A percentile compares a stretch with the other conserved stretches of the same genome.
Conservation (phyloP, 2,329 filamentous ascomycete species). For the Hymenoscyphus scutula region DNA sequence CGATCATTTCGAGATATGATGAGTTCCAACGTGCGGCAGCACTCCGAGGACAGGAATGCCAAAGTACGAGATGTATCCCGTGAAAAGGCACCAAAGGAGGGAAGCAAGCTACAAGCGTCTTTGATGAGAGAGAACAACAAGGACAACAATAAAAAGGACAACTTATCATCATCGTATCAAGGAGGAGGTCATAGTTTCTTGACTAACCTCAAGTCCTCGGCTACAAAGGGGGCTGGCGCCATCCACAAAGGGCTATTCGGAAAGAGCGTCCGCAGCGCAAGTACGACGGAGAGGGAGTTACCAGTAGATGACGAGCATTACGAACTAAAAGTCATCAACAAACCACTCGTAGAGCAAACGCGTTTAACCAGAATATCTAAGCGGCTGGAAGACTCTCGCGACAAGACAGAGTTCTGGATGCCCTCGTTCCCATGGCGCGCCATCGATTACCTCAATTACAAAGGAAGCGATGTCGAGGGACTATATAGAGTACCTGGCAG, state of each 20-base stretch:
- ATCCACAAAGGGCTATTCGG: slow-evolving; percentile 78
- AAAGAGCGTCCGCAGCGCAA: slow-evolving; percentile 68
- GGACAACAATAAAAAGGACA: slow-evolving; percentile 40
- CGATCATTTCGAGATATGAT: slow-evolving; percentile 68
- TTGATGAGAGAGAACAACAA: slow-evolving; percentile 10
- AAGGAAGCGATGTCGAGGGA: slow-evolving; percentile 89
- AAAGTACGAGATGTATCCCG: slow-evolving; percentile 43
- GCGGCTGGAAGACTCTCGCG: slow-evolving; percentile 78
- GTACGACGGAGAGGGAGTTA: slow-evolving; percentile 64
- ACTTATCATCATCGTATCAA: slow-evolving; percentile 51
- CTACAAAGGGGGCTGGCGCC: slow-evolving; percentile 74
- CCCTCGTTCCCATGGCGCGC: slow-evolving; percentile 91
- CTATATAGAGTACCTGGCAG: slow-evolving; percentile 91
- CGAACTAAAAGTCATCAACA: slow-evolving; percentile 78
- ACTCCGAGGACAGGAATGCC: slow-evolving; percentile 66
- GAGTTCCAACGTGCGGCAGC: slow-evolving; percentile 61
- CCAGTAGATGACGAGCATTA: slow-evolving; percentile 79
- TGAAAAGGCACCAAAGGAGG: slow-evolving; percentile 38
- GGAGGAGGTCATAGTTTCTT: slow-evolving; percentile 65
- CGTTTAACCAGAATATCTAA: slow-evolving; percentile 90
- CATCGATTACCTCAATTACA: slow-evolving; percentile 95
- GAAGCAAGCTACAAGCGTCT: slow-evolving; percentile 40
- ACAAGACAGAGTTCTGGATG: slow-evolving; percentile 99
- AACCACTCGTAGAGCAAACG: slow-evolving; percentile 83
- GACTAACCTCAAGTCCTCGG: slow-evolving; percentile 69